Evolutionary conservation across 805 yeast species (phyloP), one percentile per base, ranked within the genome.

Genomic region (Candida krabiensis): DNA sequence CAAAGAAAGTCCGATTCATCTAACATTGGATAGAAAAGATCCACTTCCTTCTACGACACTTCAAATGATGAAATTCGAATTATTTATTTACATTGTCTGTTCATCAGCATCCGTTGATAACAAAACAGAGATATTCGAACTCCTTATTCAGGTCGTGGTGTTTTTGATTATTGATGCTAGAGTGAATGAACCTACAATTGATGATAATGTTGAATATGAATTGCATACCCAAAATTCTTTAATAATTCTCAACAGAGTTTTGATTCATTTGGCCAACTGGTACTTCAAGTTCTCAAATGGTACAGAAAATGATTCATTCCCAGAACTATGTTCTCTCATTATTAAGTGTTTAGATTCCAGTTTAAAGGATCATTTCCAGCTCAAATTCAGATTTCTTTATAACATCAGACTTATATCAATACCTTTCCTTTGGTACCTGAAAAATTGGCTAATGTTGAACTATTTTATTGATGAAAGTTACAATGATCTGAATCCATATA

Each of bases 391-490:
- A 24, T 26, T 43, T 5, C 29, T 49, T 15, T 33, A 41, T 36
- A 49, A 46, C 22, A 13, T 49, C 19, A 33, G 38, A 12, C 35
- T 29, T 8, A 24, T 43, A 5, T 27, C 44, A 9, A 35, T 44
- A n/a, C 49, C 54, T 3, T 24, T 44, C 15, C 19, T 49, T 13
- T 24, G 38, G 25, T 25, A 29, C 5, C 25, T 48, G 23, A 56
- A 47, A 28, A 29, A 38, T 12, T 44, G 46, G 43, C 23, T 56
- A 16, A 37, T 49, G 17, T 14, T 53, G 12, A 33, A 31, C 13
- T 52, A 37, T 35, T 15, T 56, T 2, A 9, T 43, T 8, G 9
- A 27, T 4, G 35, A 40, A 22, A 43, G 35, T 19, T 33, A 35
- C 7, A 41, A 51, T 12, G 51, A 54, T 19, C 43, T 45, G 9